A percentile compares a stretch with the other conserved stretches of the same genome.
Evolutionary conservation across 805 yeast species (phyloP).

Genomic region (Teunomyces pallodes): DNA sequence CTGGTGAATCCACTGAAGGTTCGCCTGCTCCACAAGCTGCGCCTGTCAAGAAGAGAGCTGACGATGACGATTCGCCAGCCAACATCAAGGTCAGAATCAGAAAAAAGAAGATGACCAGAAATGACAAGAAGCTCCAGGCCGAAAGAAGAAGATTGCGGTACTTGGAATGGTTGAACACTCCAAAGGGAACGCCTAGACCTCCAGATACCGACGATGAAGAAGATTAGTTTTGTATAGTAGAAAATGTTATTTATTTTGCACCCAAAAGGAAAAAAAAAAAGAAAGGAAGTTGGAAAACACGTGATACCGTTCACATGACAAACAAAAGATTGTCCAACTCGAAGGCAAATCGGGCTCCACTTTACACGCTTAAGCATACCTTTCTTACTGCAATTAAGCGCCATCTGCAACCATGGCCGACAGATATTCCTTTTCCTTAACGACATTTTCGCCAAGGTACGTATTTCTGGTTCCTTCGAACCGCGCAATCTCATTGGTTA

Average conservation of each 20-base stretch:
- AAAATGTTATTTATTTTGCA: neutral
- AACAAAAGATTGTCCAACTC: neutral
- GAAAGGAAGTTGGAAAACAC: neutral
- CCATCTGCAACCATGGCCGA: constrained; percentile 75
- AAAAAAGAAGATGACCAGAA: constrained; percentile 97
- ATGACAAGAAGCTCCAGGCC: constrained; percentile 86
- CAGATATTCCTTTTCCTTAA: constrained; percentile 94
- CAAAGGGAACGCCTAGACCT: constrained; percentile 97
- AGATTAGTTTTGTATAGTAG: constrained; percentile 20
- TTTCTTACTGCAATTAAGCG: neutral
- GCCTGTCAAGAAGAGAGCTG: constrained; percentile 41
- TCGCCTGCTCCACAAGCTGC: constrained; percentile 33
- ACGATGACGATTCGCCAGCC: constrained; percentile 89
- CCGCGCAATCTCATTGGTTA: neutral
- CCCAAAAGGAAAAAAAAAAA: neutral
- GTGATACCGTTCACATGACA: neutral
- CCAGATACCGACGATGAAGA: constrained; percentile 92
- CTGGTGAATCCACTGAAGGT: constrained; percentile 48
- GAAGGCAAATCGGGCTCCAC: constrained; percentile 10
- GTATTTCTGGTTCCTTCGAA: constrained; percentile 20
- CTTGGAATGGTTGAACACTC: constrained; percentile 90
- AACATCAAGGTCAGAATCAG: constrained; percentile 88
- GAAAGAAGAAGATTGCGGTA: constrained; percentile 93
- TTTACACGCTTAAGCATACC: neutral
- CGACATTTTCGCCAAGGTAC: constrained; percentile 95